Base-by-base conservation (phyloP, 257 asterid species). In the Cordia subcordata region DNA sequence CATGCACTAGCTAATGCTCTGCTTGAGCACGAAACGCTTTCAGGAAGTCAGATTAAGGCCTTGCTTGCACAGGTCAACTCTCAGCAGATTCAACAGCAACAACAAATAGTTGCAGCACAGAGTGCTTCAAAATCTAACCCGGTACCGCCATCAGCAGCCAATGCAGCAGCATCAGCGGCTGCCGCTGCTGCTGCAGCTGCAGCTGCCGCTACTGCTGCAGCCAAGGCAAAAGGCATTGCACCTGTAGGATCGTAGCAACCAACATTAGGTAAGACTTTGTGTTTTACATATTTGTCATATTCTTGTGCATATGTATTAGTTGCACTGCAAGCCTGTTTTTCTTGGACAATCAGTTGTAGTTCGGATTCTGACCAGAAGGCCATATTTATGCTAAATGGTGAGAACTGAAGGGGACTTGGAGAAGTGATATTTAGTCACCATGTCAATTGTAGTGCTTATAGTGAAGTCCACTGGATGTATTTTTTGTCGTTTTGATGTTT, bases 1-100 rank as follows among this genome's bases (percentile, higher is more conserved):
- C 88, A 84, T 55, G 88, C 88, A 14, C 83, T 81, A 21, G 88
- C 92, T 1, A 76, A 74, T 35, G 83, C 92, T 38, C 77, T 81
- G 73, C 85, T 84, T 14, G 86, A 81, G 72, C 68, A 77, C 14
- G 92, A 84, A 77, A 84, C 92, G 0, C 78, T 84, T 16, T 62
- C 92, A 0, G 92, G 92, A 8, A 65, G 57, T 60, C 88, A 84
- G 75, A 81, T 84, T 16, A 84, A 76, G 69, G 69, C 69, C 18
- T 63, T 84, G 45, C 82, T 84, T 52, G 68, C 73, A 3, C 76
- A 71, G 45, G 62, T 68, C 4, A 68, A 74, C 27, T 62, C 82
- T 17, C 69, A 65, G 66, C 57, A 68, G 57, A 33, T 62, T 5
- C 61, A 53, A 47, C 75, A 71, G 44, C 61, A 69, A 5, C 63